A percentile compares a stretch with the other conserved stretches of the same genome.
Conservation (phyloP, 179 eudicot species). For the Actinidia polygama region DNA sequence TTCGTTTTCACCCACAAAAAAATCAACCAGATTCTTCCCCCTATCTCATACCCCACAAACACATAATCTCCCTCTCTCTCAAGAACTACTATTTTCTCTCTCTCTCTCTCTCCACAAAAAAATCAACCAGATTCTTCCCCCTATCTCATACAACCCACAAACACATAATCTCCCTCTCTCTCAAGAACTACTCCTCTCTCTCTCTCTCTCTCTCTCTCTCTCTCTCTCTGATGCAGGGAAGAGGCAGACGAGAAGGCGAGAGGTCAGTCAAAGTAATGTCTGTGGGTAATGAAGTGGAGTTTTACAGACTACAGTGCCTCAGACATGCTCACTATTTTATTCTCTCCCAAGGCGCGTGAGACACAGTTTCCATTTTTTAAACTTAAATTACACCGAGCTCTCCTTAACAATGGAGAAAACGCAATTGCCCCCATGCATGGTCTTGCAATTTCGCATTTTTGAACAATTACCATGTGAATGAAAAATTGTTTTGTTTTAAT, state of each 20-base stretch:
- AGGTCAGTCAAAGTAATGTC: slow-evolving; percentile 13
- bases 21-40: slow-evolving; percentile 23
- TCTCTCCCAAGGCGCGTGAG: slow-evolving; percentile 14
- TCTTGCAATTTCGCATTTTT: too few species aligned
- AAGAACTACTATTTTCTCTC: background rate
- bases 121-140: too few species aligned
- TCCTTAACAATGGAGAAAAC: too few species aligned
- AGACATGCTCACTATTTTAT: background rate
- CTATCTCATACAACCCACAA: too few species aligned
- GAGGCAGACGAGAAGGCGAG: slow-evolving; percentile 15
- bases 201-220: background rate
- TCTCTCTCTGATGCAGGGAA: background rate
- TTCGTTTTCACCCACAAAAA: slow-evolving; percentile 58
- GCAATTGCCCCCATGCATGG: too few species aligned
- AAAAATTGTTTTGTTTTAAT: too few species aligned
- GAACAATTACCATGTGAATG: too few species aligned
- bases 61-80: background rate
- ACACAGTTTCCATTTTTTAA: background rate
- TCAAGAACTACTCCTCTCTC: background rate
- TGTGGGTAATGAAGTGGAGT: slow-evolving; percentile 10
- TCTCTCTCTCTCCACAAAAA: background rate
- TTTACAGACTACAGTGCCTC: background rate
- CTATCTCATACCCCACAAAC: background rate
- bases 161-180: background rate
- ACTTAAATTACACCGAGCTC: background rate